A percentile compares a stretch with the other conserved stretches of the same genome.
Conservation (phyloP, 495 filamentous ascomycete genomes). For the Podospora fimiseda region DNA sequence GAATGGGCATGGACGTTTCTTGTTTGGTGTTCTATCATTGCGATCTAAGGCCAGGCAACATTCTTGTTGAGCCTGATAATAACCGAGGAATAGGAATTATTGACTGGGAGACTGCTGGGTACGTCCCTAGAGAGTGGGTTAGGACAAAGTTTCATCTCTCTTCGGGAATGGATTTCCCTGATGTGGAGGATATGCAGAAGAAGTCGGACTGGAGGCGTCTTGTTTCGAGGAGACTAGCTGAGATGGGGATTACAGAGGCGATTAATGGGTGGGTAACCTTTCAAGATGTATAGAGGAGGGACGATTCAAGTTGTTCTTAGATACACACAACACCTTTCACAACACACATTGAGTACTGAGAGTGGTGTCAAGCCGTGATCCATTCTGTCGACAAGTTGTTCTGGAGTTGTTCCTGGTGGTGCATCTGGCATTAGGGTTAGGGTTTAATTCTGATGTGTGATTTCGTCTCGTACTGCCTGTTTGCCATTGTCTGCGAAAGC, state of each 20-base stretch:
- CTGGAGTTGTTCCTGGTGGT: no score
- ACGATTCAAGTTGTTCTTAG: no score
- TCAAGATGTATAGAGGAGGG: not conserved
- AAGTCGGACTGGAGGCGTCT: conserved; percentile 6
- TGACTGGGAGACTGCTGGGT: conserved; percentile 13
- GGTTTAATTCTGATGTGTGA: conserved; percentile 98
- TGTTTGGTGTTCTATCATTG: conserved; percentile 11
- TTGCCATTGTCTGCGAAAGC: conserved; percentile 82
- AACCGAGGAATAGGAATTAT: conserved; percentile 7
- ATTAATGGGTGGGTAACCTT: not conserved
- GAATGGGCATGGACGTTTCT: conserved; percentile 11
- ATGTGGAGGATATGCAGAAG: not conserved
- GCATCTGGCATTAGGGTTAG: no score
- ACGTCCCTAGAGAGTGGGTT: conserved; percentile 15
- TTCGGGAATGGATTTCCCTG: conserved; percentile 8
- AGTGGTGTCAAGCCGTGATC: no score
- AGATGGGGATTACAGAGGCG: conserved; percentile 3
- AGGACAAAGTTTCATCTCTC: conserved; percentile 13
- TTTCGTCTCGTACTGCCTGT: conserved; percentile 92
- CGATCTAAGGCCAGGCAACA: conserved; percentile 11
- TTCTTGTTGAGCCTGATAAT: conserved; percentile 7
- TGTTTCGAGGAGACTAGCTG: not conserved
- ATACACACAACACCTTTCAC: no score
- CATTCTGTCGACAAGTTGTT: no score
- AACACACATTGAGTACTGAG: no score